phyloP scores from a whole-genome alignment of 2,329 filamentous ascomycete genomes.

The Biscogniauxia marginata region DNA sequence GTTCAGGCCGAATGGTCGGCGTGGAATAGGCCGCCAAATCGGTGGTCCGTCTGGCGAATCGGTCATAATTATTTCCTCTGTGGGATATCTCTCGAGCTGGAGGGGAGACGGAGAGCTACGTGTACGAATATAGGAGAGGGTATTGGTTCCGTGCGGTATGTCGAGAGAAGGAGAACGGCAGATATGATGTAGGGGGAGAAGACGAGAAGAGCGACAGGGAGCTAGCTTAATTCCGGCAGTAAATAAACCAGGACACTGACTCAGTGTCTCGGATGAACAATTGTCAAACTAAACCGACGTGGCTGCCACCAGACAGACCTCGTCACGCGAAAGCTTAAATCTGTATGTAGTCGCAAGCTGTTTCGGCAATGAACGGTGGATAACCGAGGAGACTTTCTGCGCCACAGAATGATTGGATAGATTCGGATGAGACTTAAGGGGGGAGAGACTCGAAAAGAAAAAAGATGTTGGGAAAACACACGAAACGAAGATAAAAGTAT shows the following conservation, averaged over 20 bases:
- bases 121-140: no score
- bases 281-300: not conserved
- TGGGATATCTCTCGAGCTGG: not conserved
- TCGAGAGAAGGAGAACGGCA: not conserved
- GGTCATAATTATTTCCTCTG: conserved; percentile 12
- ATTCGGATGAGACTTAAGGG: no score
- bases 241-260: not conserved
- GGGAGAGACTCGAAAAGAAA: no score
- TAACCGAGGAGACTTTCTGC: no score
- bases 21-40: conserved; percentile 68
- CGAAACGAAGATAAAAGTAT: no score
- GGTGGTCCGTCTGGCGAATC: conserved; percentile 43
- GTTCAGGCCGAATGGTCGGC: conserved; percentile 66
- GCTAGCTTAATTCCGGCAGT: no score
- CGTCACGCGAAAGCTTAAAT: not conserved
- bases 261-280: not conserved
- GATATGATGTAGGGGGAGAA: not conserved
- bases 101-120: no score
- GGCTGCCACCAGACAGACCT: not conserved
- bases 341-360: not conserved
- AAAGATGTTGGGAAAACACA: no score
- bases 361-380: not conserved
- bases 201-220: no score
- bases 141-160: no score
- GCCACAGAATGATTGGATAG: no score